Evolutionary conservation across 2,329 filamentous ascomycete genomes (phyloP).

Genomic region (Penicillium sumatraense): DNA sequence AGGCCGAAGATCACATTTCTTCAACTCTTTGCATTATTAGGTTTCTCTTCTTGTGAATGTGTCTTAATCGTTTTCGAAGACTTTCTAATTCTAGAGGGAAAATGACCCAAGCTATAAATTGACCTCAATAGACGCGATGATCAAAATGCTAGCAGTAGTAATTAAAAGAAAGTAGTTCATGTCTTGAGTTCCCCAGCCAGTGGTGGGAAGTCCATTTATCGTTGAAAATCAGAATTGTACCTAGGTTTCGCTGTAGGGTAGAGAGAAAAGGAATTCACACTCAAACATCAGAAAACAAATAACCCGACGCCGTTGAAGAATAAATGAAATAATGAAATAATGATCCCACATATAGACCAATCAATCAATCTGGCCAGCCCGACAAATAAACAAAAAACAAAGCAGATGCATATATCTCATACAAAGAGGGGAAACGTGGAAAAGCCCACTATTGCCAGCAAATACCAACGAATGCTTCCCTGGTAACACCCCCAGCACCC

Average conservation of each 20-base stretch:
- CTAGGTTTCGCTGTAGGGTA: not conserved
- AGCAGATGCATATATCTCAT: slow-evolving; percentile 5
- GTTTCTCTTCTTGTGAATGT: slow-evolving; percentile 6
- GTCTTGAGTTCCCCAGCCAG: not conserved
- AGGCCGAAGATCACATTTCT: not conserved
- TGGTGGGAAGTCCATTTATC: not conserved
- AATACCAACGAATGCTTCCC: slow-evolving; percentile 70
- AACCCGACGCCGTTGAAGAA: not conserved
- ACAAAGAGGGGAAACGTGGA: slow-evolving; percentile 1
- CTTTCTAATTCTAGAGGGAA: not conserved
- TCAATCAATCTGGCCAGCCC: slow-evolving; percentile 5
- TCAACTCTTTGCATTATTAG: not conserved
- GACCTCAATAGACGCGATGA: not conserved
- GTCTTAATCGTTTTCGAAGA: not conserved
- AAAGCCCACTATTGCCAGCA: slow-evolving; percentile 56
- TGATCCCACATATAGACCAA: slow-evolving; percentile 7
- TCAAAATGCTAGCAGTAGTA: too few relatives aligned
- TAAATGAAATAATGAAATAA: slow-evolving; percentile 5
- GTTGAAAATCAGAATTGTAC: not conserved
- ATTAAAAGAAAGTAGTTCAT: too few relatives aligned
- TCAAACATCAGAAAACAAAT: not conserved
- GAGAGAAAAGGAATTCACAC: not conserved
- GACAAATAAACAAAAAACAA: not conserved
- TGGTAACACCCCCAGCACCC: slow-evolving; percentile 76
- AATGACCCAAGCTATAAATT: not conserved